A percentile compares a stretch with the other conserved stretches of the same genome.
Conservation (phyloP, 2,329 filamentous ascomycete genomes). For the Ascocoryne sarcoides region DNA sequence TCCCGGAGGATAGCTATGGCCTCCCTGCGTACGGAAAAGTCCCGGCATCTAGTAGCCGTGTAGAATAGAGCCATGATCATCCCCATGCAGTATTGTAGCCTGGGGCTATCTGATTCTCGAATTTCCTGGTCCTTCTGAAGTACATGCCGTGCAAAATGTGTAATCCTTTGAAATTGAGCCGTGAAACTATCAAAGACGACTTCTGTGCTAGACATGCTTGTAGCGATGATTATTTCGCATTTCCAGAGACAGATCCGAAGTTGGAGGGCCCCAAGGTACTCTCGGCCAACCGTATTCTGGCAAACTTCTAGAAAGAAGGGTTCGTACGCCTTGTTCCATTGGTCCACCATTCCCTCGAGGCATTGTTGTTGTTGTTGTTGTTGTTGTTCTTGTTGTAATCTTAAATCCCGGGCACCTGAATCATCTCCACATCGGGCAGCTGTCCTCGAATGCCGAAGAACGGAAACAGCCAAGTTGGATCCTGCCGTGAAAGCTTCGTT, state of each 20-base stretch:
- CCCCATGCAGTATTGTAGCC: constrained; percentile 12
- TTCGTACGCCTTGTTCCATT: constrained; percentile 10
- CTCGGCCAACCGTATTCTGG: constrained; percentile 6
- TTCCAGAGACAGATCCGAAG: constrained; percentile 7
- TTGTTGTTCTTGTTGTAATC: too few relatives aligned
- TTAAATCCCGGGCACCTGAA: constrained; percentile 4
- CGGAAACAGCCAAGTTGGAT: constrained; percentile 5
- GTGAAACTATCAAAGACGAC: constrained; percentile 11
- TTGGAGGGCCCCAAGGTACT: constrained; percentile 9
- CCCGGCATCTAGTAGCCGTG: constrained; percentile 13
- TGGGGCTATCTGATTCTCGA: constrained; percentile 8
- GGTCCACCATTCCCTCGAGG: constrained; percentile 8
- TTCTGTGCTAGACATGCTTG: constrained; percentile 9
- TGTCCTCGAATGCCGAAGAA: constrained; percentile 10
- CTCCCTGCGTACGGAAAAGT: constrained; percentile 10
- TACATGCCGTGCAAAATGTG: constrained; percentile 7
- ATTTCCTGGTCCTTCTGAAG: constrained; percentile 11
- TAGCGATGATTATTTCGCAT: constrained; percentile 10
- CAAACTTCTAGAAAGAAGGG: constrained; percentile 10
- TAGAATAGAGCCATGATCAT: constrained; percentile 14
- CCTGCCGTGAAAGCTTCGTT: constrained; percentile 10
- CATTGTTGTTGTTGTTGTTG: constrained; percentile 7
- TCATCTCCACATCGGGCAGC: constrained; percentile 7
- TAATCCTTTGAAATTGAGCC: constrained; percentile 9
- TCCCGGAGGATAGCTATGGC: constrained; percentile 13